phyloP scores from a whole-genome alignment of 2,329 filamentous ascomycete genomes.

The Daldinia eschscholtzii region DNA sequence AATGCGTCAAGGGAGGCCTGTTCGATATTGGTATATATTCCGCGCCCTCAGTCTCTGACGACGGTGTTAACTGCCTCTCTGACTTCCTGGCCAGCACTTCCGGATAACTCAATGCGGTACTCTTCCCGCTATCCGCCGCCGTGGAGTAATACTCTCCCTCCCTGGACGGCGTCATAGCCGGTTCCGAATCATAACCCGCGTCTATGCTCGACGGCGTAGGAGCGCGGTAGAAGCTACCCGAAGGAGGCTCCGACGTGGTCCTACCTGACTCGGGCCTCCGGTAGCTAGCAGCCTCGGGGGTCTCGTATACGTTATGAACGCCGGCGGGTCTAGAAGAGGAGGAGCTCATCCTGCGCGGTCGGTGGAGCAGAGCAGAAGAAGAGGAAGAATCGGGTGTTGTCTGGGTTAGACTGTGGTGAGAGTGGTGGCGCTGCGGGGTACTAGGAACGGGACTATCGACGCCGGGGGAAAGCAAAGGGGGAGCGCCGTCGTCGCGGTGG shows the following conservation, averaged over 20 bases:
- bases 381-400: constrained; percentile 38
- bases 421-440: constrained; percentile 1
- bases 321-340: not conserved
- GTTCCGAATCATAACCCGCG: constrained; percentile 53
- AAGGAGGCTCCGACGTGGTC: constrained; percentile 44
- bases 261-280: constrained; percentile 43
- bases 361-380: constrained; percentile 13
- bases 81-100: constrained; percentile 45
- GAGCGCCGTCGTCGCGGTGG: constrained; percentile 7
- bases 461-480: constrained; percentile 34
- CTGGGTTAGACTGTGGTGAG: constrained; percentile 31
- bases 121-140: not conserved
- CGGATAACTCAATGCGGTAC: constrained; percentile 28
- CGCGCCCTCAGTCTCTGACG: constrained; percentile 39
- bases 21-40: constrained; percentile 35
- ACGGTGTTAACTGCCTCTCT: constrained; percentile 49
- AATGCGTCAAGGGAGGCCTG: constrained; percentile 37
- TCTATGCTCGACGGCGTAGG: constrained; percentile 49
- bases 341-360: constrained; percentile 9
- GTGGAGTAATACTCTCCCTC: constrained; percentile 47
- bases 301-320: constrained; percentile 25
- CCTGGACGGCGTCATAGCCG: constrained; percentile 45
- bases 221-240: constrained; percentile 41
- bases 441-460: constrained; percentile 31
- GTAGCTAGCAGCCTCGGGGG: constrained; percentile 16